These are phyloP conservation scores for Hypericum androsaemum DNA, from an alignment of 345 rosid species.

Conservation along the genomic window DNA sequence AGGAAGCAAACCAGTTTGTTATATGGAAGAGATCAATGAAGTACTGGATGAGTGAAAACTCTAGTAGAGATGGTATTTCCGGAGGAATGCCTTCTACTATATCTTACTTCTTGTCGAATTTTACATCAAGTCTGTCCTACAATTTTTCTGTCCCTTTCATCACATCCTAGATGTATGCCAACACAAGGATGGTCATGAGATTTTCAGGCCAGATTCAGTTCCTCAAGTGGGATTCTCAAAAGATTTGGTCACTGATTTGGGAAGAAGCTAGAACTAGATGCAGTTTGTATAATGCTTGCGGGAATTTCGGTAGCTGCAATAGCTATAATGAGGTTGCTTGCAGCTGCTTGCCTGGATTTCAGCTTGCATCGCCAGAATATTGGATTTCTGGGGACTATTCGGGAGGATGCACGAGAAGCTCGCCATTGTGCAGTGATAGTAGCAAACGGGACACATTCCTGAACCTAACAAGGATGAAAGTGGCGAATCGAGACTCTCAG, in stretches of 20 bases:
- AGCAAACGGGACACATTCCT: conserved; percentile 3
- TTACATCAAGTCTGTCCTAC: conserved; percentile 5
- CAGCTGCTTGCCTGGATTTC: conserved; percentile 39
- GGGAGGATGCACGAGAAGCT: conserved; percentile 25
- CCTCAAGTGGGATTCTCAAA: background rate
- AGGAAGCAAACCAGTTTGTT: conserved; percentile 22
- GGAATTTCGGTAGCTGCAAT: conserved; percentile 34
- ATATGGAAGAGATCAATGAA: conserved; percentile 20
- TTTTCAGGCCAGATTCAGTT: conserved; percentile 25
- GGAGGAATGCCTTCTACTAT: conserved; percentile 31
- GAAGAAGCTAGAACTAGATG: conserved; percentile 26
- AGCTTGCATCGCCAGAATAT: conserved; percentile 10
- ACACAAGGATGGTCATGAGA: conserved; percentile 30
- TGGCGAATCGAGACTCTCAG: background rate
- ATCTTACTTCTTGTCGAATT: conserved; percentile 35
- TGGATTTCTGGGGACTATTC: conserved; percentile 21
- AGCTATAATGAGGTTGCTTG: conserved; percentile 14
- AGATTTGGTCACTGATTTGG: conserved; percentile 25
- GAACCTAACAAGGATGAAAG: conserved; percentile 14
- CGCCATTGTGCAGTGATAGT: background rate
- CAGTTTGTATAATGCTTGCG: conserved; percentile 25
- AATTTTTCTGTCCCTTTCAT: background rate
- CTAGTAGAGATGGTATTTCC: conserved; percentile 17
- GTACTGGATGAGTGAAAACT: conserved; percentile 42
- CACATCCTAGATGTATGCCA: background rate